phyloP scores from a whole-genome alignment of 352 stramenopile species.

The Globisporangium apiculatum region DNA sequence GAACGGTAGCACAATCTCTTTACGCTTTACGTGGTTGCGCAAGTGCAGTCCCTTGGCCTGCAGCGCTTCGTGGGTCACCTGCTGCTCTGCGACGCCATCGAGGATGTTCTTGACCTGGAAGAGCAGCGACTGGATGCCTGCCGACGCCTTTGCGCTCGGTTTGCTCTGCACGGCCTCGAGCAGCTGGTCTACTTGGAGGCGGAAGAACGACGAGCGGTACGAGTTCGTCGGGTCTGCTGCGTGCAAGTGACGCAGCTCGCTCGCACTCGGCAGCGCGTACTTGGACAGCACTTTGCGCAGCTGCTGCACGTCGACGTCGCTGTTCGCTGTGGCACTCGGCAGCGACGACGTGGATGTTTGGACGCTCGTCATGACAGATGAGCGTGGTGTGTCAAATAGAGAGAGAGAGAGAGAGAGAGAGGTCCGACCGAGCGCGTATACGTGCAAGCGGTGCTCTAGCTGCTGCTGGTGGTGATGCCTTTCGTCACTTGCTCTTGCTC shows the following conservation, averaged over 20 bases:
- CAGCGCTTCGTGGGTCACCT: constrained; percentile 69
- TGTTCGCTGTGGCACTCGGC: constrained; percentile 5
- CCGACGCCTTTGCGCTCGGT: constrained; percentile 33
- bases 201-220: constrained; percentile 80
- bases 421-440: neutral
- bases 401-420: constrained; percentile 7
- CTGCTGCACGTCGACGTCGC: constrained; percentile 34
- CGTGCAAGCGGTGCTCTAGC: neutral
- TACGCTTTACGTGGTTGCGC: constrained; percentile 73
- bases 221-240: constrained; percentile 67
- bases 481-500: neutral
- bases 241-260: constrained; percentile 74
- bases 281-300: constrained; percentile 75
- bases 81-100: constrained; percentile 52
- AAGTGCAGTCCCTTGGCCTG: constrained; percentile 45
- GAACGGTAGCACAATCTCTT: constrained; percentile 85
- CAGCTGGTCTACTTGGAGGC: constrained; percentile 82
- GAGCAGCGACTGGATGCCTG: constrained; percentile 59
- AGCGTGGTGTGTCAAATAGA: neutral
- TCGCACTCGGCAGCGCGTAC: constrained; percentile 86
- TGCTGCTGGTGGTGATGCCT: neutral
- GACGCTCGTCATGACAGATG: constrained; percentile 9
- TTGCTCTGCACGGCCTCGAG: constrained; percentile 60
- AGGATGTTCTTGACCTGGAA: constrained; percentile 78
- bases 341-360: constrained; percentile 4